A percentile compares a stretch with the other conserved stretches of the same genome.
Conservation (phyloP, 345 rosid species). For the Fremontodendron californicum region DNA sequence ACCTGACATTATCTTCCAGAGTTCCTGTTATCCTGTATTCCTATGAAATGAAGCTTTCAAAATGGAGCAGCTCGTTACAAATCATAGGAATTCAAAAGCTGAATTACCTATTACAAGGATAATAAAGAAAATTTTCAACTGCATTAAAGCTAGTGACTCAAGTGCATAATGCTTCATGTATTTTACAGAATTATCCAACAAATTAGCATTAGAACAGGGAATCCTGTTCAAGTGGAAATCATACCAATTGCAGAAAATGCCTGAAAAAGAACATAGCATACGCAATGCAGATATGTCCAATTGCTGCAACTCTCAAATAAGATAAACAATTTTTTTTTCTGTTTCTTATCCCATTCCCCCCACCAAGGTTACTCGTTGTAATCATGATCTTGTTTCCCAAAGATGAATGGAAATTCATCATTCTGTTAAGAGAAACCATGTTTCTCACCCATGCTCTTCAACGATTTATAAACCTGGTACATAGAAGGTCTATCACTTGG, state of each 20-base stretch:
- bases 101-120: background rate
- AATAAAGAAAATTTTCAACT: conserved; percentile 16
- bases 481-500: conserved; percentile 63
- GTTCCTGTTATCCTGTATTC: background rate
- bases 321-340: conserved; percentile 15
- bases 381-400: conserved; percentile 45
- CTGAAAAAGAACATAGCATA: conserved; percentile 17
- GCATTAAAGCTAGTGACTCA: conserved; percentile 21
- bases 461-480: conserved; percentile 61
- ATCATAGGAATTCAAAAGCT: conserved; percentile 11
- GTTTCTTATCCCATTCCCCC: background rate
- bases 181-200: conserved; percentile 30
- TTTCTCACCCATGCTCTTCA: conserved; percentile 50
- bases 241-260: conserved; percentile 16
- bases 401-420: conserved; percentile 74
- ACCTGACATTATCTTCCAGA: too few species aligned
- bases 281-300: conserved; percentile 17
- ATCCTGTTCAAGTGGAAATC: conserved; percentile 23
- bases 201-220: conserved; percentile 19
- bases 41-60: background rate
- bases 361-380: conserved; percentile 21
- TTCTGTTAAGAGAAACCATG: conserved; percentile 52
- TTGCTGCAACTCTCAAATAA: conserved; percentile 16
- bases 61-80: background rate
- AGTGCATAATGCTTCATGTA: conserved; percentile 17